Conservation (phyloP, 1,284 basidiomycete species). For the Coriolopsis trogii region DNA sequence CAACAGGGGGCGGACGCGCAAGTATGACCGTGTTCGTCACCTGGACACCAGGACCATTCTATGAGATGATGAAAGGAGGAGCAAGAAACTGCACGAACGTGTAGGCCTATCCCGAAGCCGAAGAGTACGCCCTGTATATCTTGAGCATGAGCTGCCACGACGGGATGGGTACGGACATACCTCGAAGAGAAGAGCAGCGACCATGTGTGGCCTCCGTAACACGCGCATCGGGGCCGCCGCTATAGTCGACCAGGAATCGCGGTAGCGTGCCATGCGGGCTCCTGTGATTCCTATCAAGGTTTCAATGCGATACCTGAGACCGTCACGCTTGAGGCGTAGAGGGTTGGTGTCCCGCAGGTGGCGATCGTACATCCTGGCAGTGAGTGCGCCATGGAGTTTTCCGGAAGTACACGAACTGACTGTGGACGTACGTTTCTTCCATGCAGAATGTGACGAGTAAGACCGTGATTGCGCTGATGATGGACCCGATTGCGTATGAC, state of each 20-base stretch:
- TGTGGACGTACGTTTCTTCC: conserved; percentile 61
- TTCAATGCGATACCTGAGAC: conserved; percentile 59
- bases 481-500: conserved; percentile 68
- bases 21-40: conserved; percentile 73
- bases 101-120: conserved; percentile 72
- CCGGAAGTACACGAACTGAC: neutral
- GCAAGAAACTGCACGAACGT: conserved; percentile 56
- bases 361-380: conserved; percentile 67
- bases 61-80: neutral
- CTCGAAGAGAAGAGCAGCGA: conserved; percentile 58
- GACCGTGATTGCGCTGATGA: conserved; percentile 59
- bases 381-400: neutral
- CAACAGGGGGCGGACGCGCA: conserved; percentile 55
- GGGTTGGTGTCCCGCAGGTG: conserved; percentile 48
- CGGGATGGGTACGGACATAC: conserved; percentile 30
- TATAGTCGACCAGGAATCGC: conserved; percentile 52
- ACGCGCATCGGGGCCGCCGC: conserved; percentile 51
- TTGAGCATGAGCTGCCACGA: neutral
- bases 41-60: conserved; percentile 34
- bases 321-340: conserved; percentile 36
- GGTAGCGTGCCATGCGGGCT: conserved; percentile 57
- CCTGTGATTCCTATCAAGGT: conserved; percentile 70
- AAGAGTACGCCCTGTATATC: conserved; percentile 56
- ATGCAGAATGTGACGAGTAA: conserved; percentile 56
- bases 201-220: conserved; percentile 65